Evolutionary conservation across 1,284 basidiomycete genomes (phyloP), one percentile per base, ranked within the genome.

Genomic region (Moniliella sp.): DNA sequence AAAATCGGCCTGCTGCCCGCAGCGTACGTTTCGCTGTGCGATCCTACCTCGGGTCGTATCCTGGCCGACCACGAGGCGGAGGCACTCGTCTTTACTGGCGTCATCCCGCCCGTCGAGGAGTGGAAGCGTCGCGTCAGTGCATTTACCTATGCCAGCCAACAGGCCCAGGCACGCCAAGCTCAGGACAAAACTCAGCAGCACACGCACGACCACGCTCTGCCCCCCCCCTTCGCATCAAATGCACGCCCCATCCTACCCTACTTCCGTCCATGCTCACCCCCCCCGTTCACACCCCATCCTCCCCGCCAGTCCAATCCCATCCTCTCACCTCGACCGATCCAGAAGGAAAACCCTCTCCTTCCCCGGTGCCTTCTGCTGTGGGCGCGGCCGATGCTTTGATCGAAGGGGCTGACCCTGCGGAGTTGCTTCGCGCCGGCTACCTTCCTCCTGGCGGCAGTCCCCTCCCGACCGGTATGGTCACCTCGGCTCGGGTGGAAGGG

Each of bases 1-100:
- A n/a, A n/a, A n/a, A n/a, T n/a, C n/a, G 91, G 91, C 29, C 69
- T 99, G 37, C 97, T 97, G 34, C 91, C 91, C 4, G 83, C 83
- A 18, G 74, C 83, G 1, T 97, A 94, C 60, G 84, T 99, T 42
- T 78, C 93, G 63, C 77, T 97, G 25, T 76, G 82, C 37, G 86
- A 99, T 62, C 82, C 86, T 13, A 66, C 72, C 4, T 82, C 86
- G 3, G 83, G 61, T 11, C 29, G 44, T 32, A 42, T 42, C 10
- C 37, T 68, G 41, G 65, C 69, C 14, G 75, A 83, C 41, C n/a
- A n/a, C n/a, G n/a, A n/a, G n/a, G 69, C 88, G 4, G 70, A 74
- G 15, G 67, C 70, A 14, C 68, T 91, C 39, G 82, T 91, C 61
- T 74, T 80, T 50, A 70, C 70, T 15, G 80, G 80, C 13, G 75